Base-by-base conservation (phyloP, 176 grass and related monocot species). In the Oryza glumipatula region DNA sequence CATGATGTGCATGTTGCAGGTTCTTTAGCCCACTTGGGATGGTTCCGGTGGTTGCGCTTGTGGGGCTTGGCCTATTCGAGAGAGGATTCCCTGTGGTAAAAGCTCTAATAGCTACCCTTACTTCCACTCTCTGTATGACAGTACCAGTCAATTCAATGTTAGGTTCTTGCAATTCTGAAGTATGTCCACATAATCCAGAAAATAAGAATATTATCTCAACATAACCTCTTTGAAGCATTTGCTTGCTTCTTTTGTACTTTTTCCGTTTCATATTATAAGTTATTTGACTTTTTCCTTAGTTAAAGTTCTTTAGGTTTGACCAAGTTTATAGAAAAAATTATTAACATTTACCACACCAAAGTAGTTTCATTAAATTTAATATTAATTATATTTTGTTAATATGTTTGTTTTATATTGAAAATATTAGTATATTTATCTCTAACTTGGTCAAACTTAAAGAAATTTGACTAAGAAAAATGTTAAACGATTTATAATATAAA, bases 1-100 rank as follows among this genome's bases (percentile, higher is more conserved):
- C 58, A 63, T 61, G n/a, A 65, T 80, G 60, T 86, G 33, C 74
- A 80, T 81, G 67, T 82, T 94, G 79, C 96, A 99, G 96, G 72
- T 99, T 99, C 88, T 99, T 99, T 70, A 99, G 96, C 81, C 96
- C 93, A 48, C 84, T 99, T 77, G 96, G 91, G 68, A 99, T 99
- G 93, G 93, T 99, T 90, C 88, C 96, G 0, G 93, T 99, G 73
- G 88, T 99, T 41, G 81, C 93, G 28, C 81, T 99, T 77, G 93
- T 99, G 72, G 96, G 96, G 23, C 93, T 99, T 85, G 96, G 96
- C 81, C 92, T 99, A 81, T 99, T 99, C 58, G 91, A 91, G 85
- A 94, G 96, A 99, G 96, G 96, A 91, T 99, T 99, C 86, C 93
- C 96, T 36, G 81, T 99, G 93, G 96, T 99, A 91, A 87, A 83